Percentiles rank a stretch among this genome's conserved stretches.
These are phyloP conservation scores for Aureobasidium lini DNA, from an alignment of 2,329 filamentous ascomycete species.

Conservation along the genomic window DNA sequence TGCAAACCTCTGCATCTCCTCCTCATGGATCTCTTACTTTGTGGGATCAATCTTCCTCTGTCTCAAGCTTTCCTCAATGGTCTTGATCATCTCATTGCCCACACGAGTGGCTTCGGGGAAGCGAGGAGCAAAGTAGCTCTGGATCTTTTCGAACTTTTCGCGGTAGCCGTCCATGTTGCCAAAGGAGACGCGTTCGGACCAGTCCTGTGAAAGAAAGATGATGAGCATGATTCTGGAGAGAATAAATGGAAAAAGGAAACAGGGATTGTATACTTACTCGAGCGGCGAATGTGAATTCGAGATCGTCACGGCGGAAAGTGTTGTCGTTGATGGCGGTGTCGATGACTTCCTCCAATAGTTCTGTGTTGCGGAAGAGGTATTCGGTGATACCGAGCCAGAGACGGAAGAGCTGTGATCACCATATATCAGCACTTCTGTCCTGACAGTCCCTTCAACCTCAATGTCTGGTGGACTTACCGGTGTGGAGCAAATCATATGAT, in stretches of 20 bases:
- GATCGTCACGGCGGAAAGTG: slow-evolving; percentile 87
- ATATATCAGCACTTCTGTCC: neutral
- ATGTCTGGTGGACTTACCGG: slow-evolving; percentile 49
- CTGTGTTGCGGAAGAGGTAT: slow-evolving; percentile 79
- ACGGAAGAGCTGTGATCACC: slow-evolving; percentile 62
- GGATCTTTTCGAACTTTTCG: slow-evolving; percentile 83
- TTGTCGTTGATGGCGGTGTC: slow-evolving; percentile 81
- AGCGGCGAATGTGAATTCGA: slow-evolving; percentile 97
- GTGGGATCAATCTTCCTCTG: slow-evolving; percentile 14
- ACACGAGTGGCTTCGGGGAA: slow-evolving; percentile 81
- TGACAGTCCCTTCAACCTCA: neutral
- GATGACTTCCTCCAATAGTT: slow-evolving; percentile 75
- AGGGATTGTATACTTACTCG: slow-evolving; percentile 40
- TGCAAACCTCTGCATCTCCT: neutral
- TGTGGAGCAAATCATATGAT: slow-evolving; percentile 99
- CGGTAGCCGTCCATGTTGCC: slow-evolving; percentile 90
- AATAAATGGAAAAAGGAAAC: neutral
- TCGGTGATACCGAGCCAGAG: slow-evolving; percentile 97
- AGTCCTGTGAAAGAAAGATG: slow-evolving; percentile 49
- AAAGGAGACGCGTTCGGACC: slow-evolving; percentile 87
- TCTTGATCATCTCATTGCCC: slow-evolving; percentile 96
- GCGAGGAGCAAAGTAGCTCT: slow-evolving; percentile 82
- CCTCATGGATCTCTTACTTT: neutral
- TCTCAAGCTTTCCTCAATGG: slow-evolving; percentile 72
- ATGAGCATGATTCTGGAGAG: neutral